Evolutionary conservation across 352 stramenopile genomes (phyloP).

Genomic region (Peronospora belbahrii): DNA sequence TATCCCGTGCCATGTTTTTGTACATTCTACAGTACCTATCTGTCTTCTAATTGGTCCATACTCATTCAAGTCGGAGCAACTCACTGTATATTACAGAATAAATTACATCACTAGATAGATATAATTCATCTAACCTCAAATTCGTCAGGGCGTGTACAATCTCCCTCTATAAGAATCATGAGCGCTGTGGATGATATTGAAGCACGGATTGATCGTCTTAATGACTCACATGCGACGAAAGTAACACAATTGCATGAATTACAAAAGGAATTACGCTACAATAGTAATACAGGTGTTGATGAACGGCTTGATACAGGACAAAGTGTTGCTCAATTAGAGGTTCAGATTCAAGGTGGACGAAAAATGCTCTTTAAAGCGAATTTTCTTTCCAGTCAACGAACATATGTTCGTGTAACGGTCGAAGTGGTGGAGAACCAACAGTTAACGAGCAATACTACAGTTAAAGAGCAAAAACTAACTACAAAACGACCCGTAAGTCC

Average conservation of each 20-base stretch:
- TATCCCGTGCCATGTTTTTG: not conserved
- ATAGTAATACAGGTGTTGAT: slow-evolving; percentile 39
- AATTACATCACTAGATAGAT: too few species aligned
- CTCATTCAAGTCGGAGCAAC: not conserved
- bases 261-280: slow-evolving; percentile 43
- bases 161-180: too few species aligned
- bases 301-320: slow-evolving; percentile 32
- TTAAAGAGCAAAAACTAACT: slow-evolving; percentile 32
- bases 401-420: slow-evolving; percentile 47
- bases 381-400: slow-evolving; percentile 37
- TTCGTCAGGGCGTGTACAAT: too few species aligned
- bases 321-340: slow-evolving; percentile 40
- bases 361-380: slow-evolving; percentile 41
- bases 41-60: not conserved
- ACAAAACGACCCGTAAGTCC: slow-evolving; percentile 27
- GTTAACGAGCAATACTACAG: slow-evolving; percentile 9
- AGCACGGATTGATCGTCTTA: slow-evolving; percentile 41
- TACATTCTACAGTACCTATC: too few species aligned
- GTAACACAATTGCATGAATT: slow-evolving; percentile 34
- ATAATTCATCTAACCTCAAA: too few species aligned
- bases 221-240: slow-evolving; percentile 40
- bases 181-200: slow-evolving; percentile 66
- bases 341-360: slow-evolving; percentile 33
- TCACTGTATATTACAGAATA: too few species aligned
- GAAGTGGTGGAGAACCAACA: slow-evolving; percentile 20